Percentiles rank a stretch among this genome's conserved stretches.
phyloP scores from a whole-genome alignment of 2,329 filamentous ascomycete species.

The Neonectria magnoliae region DNA sequence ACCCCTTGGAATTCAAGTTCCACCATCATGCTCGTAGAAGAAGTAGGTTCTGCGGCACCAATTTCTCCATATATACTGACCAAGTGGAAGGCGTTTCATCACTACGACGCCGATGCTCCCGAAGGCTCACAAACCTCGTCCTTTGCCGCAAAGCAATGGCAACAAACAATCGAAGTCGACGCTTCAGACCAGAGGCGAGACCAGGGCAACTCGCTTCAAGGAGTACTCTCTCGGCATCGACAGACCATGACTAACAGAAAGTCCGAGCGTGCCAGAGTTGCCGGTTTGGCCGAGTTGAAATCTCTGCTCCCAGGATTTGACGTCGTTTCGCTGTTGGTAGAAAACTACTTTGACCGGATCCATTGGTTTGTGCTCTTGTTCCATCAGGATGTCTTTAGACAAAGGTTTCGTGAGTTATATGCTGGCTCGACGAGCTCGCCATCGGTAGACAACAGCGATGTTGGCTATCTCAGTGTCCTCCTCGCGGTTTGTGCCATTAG shows the following conservation, averaged over 20 bases:
- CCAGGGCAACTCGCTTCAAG: not conserved
- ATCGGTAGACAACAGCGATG: not conserved
- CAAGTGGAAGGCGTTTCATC: constrained; percentile 30
- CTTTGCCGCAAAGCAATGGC: constrained; percentile 21
- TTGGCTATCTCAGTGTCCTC: constrained; percentile 24
- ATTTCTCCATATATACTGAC: not conserved
- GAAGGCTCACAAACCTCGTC: constrained; percentile 30
- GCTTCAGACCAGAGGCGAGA: not conserved
- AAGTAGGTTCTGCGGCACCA: not conserved
- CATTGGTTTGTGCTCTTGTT: constrained; percentile 54
- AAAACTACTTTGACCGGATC: constrained; percentile 50
- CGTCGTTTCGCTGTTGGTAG: constrained; percentile 41
- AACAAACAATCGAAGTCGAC: not conserved
- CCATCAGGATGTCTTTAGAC: constrained; percentile 46
- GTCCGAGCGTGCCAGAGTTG: not conserved
- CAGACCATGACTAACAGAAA: constrained; percentile 1
- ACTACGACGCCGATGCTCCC: constrained; percentile 24
- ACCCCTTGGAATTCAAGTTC: constrained; percentile 8
- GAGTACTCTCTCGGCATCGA: constrained; percentile 1
- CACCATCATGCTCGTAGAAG: constrained; percentile 12
- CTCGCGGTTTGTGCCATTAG: constrained; percentile 29
- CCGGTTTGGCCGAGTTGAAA: constrained; percentile 10
- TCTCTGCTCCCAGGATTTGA: constrained; percentile 37
- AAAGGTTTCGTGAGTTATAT: constrained; percentile 24
- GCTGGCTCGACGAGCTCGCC: not conserved